A percentile compares a stretch with the other conserved stretches of the same genome.
These are phyloP conservation scores for Aspergillus nomiae DNA, from an alignment of 2,329 filamentous ascomycete species.

Conservation along the genomic window DNA sequence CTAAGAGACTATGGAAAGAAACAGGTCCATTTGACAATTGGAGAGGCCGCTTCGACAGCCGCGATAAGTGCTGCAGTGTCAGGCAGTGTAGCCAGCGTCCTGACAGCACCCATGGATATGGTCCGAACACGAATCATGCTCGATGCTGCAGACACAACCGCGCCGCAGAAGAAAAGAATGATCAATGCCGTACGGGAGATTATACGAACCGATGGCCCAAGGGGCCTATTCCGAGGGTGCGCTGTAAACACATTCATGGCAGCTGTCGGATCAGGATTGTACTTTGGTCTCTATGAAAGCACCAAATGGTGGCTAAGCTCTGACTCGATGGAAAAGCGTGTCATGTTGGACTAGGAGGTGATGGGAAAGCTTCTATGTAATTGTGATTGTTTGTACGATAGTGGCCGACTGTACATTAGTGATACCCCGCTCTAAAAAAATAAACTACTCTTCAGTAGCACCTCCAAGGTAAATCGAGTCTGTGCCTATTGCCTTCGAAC, in stretches of 20 bases:
- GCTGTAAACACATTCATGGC: background rate
- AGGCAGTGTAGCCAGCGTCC: background rate
- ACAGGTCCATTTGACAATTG: background rate
- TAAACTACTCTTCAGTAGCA: background rate
- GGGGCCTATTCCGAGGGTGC: background rate
- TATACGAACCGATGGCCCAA: background rate
- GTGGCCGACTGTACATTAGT: background rate
- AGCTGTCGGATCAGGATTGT: background rate
- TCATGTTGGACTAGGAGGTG: background rate
- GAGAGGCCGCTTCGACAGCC: background rate
- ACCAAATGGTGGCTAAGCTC: background rate
- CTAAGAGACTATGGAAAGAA: background rate
- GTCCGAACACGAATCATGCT: slow-evolving; percentile 1
- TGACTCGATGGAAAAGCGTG: background rate
- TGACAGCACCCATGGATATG: background rate
- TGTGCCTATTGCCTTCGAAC: background rate
- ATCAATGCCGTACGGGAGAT: background rate
- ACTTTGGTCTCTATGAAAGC: background rate
- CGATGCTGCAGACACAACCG: background rate
- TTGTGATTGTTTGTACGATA: background rate
- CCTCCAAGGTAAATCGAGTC: background rate
- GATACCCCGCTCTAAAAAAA: background rate
- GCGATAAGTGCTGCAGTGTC: background rate
- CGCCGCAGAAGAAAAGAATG: background rate
- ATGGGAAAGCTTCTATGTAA: background rate